These are phyloP conservation scores for Thamnidium elegans DNA, from an alignment of 192 early-diverging fungal genomes.

Conservation along the genomic window DNA sequence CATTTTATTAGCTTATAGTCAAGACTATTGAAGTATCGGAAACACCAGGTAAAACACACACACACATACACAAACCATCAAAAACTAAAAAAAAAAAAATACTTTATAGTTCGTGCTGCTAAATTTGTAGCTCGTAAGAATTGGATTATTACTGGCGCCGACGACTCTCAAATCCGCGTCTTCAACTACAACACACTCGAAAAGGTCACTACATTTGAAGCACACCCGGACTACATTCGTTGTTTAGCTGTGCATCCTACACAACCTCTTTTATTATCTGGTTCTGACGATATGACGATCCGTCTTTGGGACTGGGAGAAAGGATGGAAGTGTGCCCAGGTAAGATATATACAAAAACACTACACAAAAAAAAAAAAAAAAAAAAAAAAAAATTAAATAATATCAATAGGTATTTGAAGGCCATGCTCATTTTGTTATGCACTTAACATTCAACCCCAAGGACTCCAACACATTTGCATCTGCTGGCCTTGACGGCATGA, in stretches of 20 bases:
- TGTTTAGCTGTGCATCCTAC: conserved; percentile 95
- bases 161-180: conserved; percentile 95
- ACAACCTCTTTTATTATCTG: conserved; percentile 89
- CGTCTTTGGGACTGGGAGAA: conserved; percentile 99
- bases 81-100: background rate
- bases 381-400: no score
- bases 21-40: conserved; percentile 98
- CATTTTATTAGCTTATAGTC: conserved; percentile 68
- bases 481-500: conserved; percentile 91
- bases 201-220: conserved; percentile 93
- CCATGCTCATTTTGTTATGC: conserved; percentile 97
- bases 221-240: conserved; percentile 96
- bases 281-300: conserved; percentile 96
- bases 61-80: no score
- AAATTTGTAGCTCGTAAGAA: conserved; percentile 97
- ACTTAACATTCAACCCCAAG: conserved; percentile 97
- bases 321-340: conserved; percentile 93
- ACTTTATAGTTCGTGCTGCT: conserved; percentile 82
- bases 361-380: no score
- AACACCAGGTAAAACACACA: conserved; percentile 64
- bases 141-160: conserved; percentile 94
- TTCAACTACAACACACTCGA: conserved; percentile 99
- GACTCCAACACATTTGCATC: conserved; percentile 99
- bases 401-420: conserved; percentile 91
- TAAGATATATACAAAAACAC: no score